Conservation (phyloP, 2,329 filamentous ascomycete species). For the Chaetoscypha palmicola region DNA sequence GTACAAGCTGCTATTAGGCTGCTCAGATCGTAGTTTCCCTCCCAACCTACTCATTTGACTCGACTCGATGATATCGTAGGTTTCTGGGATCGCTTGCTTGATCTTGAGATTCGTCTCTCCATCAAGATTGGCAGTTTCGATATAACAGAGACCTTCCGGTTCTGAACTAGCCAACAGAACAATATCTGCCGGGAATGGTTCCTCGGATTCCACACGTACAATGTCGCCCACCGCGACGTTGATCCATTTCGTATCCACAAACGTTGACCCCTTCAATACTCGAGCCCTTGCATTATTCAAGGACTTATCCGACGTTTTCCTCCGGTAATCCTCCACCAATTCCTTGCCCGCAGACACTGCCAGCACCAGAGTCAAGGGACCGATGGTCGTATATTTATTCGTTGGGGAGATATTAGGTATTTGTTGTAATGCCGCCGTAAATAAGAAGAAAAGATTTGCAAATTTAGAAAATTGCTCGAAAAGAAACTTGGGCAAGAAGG, state of each 20-base stretch:
- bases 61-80: slow-evolving; percentile 76
- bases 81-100: slow-evolving; percentile 95
- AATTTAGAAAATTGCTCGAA: slow-evolving; percentile 99
- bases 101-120: slow-evolving; percentile 98
- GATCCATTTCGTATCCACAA: slow-evolving; percentile 87
- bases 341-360: slow-evolving; percentile 95
- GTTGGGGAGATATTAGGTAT: slow-evolving; percentile 93
- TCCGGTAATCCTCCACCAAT: slow-evolving; percentile 84
- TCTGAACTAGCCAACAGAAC: slow-evolving; percentile 91
- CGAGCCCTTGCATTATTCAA: slow-evolving; percentile 83
- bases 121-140: slow-evolving; percentile 95
- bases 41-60: slow-evolving; percentile 78
- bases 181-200: slow-evolving; percentile 89
- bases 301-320: slow-evolving; percentile 77
- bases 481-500: slow-evolving; percentile 93
- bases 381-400: slow-evolving; percentile 93
- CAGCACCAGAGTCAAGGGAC: slow-evolving; percentile 82
- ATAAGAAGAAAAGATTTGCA: slow-evolving; percentile 98
- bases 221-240: slow-evolving; percentile 91
- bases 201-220: slow-evolving; percentile 85
- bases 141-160: slow-evolving; percentile 95
- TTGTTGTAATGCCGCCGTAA: slow-evolving; percentile 89
- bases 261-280: slow-evolving; percentile 75
- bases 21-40: slow-evolving; percentile 84
- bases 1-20: slow-evolving; percentile 96